phyloP scores from a whole-genome alignment of 1,139 yeast genomes.

The Taphrina communis region DNA sequence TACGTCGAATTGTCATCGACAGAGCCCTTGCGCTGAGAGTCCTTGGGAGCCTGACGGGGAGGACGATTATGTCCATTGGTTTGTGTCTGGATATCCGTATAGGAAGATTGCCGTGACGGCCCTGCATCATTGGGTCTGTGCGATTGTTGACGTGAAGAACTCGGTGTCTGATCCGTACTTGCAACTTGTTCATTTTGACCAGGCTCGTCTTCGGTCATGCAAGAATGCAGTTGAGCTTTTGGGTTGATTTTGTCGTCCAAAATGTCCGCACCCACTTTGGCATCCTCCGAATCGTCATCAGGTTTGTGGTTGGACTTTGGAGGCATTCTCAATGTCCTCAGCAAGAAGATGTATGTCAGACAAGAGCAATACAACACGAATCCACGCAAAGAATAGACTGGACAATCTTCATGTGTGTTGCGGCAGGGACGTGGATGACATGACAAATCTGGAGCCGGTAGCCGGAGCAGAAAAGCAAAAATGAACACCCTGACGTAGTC shows the following conservation, averaged over 20 bases:
- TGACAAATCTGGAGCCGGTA: slow-evolving; percentile 18
- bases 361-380: too few relatives aligned
- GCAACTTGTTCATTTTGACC: background rate
- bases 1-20: background rate
- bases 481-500: slow-evolving; percentile 3
- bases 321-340: too few relatives aligned
- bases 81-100: slow-evolving; percentile 8
- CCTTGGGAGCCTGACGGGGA: slow-evolving; percentile 12
- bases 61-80: slow-evolving; percentile 10
- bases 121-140: background rate
- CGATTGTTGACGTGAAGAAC: background rate
- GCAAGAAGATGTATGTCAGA: background rate
- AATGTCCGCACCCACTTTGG: slow-evolving; percentile 22
- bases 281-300: slow-evolving; percentile 1
- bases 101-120: slow-evolving; percentile 7
- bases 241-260: slow-evolving; percentile 10
- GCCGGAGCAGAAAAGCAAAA: slow-evolving; percentile 2
- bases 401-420: background rate
- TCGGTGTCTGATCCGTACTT: background rate
- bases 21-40: slow-evolving; percentile 18
- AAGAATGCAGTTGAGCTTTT: slow-evolving; percentile 12
- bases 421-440: background rate
- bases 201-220: slow-evolving; percentile 9
- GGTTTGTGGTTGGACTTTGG: background rate
- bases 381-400: too few relatives aligned